Base-by-base conservation (phyloP, 2,329 filamentous ascomycete genomes). In the Talaromyces pinophilus region DNA sequence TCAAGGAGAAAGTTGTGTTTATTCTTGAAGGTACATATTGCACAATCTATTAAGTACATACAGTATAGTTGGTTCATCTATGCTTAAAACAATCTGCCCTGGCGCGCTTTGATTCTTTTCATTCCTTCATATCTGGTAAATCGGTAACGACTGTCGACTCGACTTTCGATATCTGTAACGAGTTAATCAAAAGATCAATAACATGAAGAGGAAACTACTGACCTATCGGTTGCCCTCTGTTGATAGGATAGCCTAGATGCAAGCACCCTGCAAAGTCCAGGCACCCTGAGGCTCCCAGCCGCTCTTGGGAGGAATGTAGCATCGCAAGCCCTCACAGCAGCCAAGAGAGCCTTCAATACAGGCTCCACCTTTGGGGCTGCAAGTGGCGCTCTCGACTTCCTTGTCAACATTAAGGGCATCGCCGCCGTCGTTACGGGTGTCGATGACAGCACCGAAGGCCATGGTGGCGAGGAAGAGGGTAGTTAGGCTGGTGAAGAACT, bases 401-500 rank as follows among this genome's bases (percentile, higher is more conserved):
- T 62, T 38, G 7, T 33, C 38, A 11, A 55, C n/a, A 15, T 30
- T 33, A 48, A 44, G 15, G 17, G 19, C 35, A 19, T 54, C 50
- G 42, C 22, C 40, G 44, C n/a, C 46, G 25, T 59, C 64, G 17
- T 52, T 4, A 35, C 65, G 65, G 17, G 54, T 67, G 44, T 67
- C 61, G 3, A 67, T 63, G 19, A 46, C 65, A 28, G 65, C 65
- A 15, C 65, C 65, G 46, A 67, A 10, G 61, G 65, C 60, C 33
- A 67, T 52, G 60, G 65, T 63, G 42, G 61, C 48, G 55, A 67
- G 55, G 55, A 67, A 54, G 22, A 67, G 54, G 17, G 65, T 28
- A 33, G 65, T 67, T 28, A 67, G 60, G 40, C 44, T 33, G 19
- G 59, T 66, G 54, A 66, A 63, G 61, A 67, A 67, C n/a, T 67